Evolutionary conservation across 371 early-diverging fungal species (phyloP), one percentile per base, ranked within the genome.

Genomic region (Mortierella sp.): DNA sequence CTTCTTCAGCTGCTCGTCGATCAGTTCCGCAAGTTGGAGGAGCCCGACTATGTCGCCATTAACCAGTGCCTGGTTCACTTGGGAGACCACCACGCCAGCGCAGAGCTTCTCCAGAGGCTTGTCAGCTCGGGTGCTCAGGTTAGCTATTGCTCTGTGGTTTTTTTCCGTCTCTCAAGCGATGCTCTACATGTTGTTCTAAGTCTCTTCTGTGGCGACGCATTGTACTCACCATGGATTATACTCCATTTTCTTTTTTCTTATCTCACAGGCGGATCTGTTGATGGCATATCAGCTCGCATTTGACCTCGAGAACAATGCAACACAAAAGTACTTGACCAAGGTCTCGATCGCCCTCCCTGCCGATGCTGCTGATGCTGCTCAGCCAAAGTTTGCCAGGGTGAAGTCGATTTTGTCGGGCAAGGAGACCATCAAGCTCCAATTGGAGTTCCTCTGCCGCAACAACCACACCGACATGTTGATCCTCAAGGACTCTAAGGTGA

Each of bases 251-350:
- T 7, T 53, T 53, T 78, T 24, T 24, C 50, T 40, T 64, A 10
- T 44, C 19, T n/a, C n/a, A 41, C 64, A 90, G 86, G 48, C 83
- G 77, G 87, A 93, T 65, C 70, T 89, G 68, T 85, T 98, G 73
- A 95, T 95, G 85, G 98, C 97, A 14, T 97, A 95, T 81, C 99
- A 99, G 89, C 94, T 99, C 66, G 97, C 97, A 1, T 99, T 99
- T 85, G 99, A 99, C 74, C 87, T 98, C 53, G 96, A 97, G 79
- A 96, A 94, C 70, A 97, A 94, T 76, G 98, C 98, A 45, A 95
- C 98, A 9, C 98, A 98, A 85, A 95, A 96, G 75, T 98, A 98
- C 73, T 89, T 97, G 65, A 87, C 88, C 14, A 93, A 94, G 53
- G 95, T 99, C 9, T 72, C 90, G 16, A 81, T 78, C 1, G 90